phyloP scores from a whole-genome alignment of 352 stramenopile species.

The Globisporangium megalacanthum region DNA sequence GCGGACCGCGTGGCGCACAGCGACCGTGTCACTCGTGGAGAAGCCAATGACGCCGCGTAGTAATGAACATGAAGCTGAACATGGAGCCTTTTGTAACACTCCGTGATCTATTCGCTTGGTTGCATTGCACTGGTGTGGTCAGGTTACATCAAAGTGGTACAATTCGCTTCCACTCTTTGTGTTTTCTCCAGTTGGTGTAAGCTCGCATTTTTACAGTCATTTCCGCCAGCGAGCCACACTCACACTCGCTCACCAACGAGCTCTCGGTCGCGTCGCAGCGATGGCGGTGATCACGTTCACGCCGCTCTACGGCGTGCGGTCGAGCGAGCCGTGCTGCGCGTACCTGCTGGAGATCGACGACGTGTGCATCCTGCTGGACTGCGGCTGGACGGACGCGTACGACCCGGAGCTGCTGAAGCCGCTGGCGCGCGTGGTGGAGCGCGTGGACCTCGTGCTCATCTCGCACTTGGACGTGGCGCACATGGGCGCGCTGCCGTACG shows the following conservation, averaged over 20 bases:
- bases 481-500: constrained; percentile 88
- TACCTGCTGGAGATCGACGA: constrained; percentile 90
- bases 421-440: constrained; percentile 75
- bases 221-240: neutral
- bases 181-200: too few species aligned
- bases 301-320: constrained; percentile 84
- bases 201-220: too few species aligned
- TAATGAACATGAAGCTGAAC: too few species aligned
- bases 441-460: constrained; percentile 87
- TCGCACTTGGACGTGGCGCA: constrained; percentile 87
- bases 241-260: too few species aligned
- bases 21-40: too few species aligned
- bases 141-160: too few species aligned
- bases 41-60: too few species aligned
- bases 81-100: too few species aligned
- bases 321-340: constrained; percentile 70
- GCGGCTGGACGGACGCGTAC: constrained; percentile 88
- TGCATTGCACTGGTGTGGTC: too few species aligned
- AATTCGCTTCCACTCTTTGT: too few species aligned
- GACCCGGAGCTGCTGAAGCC: constrained; percentile 78
- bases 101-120: too few species aligned
- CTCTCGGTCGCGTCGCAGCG: neutral
- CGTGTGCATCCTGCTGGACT: constrained; percentile 90
- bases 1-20: neutral
- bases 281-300: constrained; percentile 92